phyloP scores from a whole-genome alignment of 495 filamentous ascomycete genomes.

The Zalerion maritima region DNA sequence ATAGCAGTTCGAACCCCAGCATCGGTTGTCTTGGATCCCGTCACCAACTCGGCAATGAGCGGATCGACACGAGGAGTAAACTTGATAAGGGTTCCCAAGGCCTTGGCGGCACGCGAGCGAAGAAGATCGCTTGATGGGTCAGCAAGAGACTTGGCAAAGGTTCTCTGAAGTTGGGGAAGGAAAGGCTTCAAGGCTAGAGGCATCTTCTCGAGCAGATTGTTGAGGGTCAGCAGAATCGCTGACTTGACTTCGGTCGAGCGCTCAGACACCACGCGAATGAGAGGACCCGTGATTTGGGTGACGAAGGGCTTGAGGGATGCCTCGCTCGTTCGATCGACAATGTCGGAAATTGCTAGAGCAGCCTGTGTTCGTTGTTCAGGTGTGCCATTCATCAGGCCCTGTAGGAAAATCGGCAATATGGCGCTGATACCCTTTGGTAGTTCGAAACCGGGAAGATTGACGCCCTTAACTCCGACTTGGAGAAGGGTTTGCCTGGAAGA shows the following conservation, averaged over 20 bases:
- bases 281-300: conserved; percentile 90
- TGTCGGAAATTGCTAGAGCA: conserved; percentile 86
- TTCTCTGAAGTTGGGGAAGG: conserved; percentile 88
- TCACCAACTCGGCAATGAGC: conserved; percentile 68
- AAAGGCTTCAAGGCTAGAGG: conserved; percentile 91
- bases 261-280: conserved; percentile 94
- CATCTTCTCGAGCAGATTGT: conserved; percentile 93
- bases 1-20: conserved; percentile 85
- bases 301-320: conserved; percentile 84
- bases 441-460: conserved; percentile 74
- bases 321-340: conserved; percentile 77
- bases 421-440: conserved; percentile 96
- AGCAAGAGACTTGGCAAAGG: conserved; percentile 88
- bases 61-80: conserved; percentile 93
- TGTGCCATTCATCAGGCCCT: conserved; percentile 92
- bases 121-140: conserved; percentile 84
- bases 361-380: conserved; percentile 81
- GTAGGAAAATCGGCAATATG: conserved; percentile 90
- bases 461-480: conserved; percentile 76
- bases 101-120: conserved; percentile 82
- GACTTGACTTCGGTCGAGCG: conserved; percentile 89
- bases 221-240: conserved; percentile 84
- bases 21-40: conserved; percentile 83
- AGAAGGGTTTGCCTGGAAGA: conserved; percentile 73
- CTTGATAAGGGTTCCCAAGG: conserved; percentile 88